Conservation (phyloP, 495 filamentous ascomycete species). For the Xylaria bambusicola region DNA sequence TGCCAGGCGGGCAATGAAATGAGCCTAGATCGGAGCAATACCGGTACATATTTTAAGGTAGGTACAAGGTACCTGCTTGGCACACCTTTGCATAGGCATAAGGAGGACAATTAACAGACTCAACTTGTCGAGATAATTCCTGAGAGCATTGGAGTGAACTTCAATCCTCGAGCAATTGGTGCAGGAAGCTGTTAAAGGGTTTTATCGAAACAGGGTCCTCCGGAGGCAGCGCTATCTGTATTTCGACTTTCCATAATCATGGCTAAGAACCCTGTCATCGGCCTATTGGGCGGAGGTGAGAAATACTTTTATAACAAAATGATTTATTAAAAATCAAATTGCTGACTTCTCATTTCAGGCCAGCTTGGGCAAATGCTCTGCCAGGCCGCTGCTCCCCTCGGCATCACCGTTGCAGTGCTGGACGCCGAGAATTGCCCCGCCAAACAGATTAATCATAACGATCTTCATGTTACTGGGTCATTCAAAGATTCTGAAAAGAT, state of each 20-base stretch:
- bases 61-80: too few species aligned
- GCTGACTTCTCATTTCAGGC: slow-evolving; percentile 72
- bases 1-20: too few species aligned
- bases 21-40: slow-evolving; percentile 1
- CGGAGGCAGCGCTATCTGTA: too few species aligned
- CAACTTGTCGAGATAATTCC: too few species aligned
- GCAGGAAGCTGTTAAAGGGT: too few species aligned
- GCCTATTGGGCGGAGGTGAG: slow-evolving; percentile 41
- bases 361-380: slow-evolving; percentile 96
- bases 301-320: background rate
- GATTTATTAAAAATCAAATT: slow-evolving; percentile 35
- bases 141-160: too few species aligned
- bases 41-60: background rate
- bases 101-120: too few species aligned
- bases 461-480: slow-evolving; percentile 76
- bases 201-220: too few species aligned
- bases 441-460: slow-evolving; percentile 82
- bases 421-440: slow-evolving; percentile 80
- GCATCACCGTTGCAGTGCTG: slow-evolving; percentile 77
- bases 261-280: slow-evolving; percentile 38
- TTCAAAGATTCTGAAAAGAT: slow-evolving; percentile 80
- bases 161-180: too few species aligned
- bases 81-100: too few species aligned
- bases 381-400: slow-evolving; percentile 83
- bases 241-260: slow-evolving; percentile 2